A percentile compares a stretch with the other conserved stretches of the same genome.
Conservation (phyloP, 179 eudicot species). For the Beta lomatogona region DNA sequence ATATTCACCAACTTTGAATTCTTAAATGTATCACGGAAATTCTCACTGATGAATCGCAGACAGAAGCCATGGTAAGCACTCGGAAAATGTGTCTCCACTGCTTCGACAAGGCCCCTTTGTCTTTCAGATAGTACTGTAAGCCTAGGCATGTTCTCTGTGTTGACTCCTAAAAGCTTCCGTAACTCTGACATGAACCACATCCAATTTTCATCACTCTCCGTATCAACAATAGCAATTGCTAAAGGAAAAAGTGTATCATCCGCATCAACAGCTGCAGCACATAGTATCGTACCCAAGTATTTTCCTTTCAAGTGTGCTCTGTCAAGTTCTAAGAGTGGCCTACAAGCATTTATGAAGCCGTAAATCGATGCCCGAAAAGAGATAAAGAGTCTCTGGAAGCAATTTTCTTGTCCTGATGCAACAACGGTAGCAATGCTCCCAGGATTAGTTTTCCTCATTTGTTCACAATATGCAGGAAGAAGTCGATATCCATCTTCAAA, state of each 20-base stretch:
- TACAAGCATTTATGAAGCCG: conserved; percentile 83
- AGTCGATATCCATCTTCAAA: conserved; percentile 90
- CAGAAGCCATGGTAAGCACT: conserved; percentile 86
- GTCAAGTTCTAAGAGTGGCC: conserved; percentile 88
- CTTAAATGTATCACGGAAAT: conserved; percentile 81
- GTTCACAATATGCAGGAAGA: conserved; percentile 92
- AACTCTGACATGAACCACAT: conserved; percentile 95
- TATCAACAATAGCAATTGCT: conserved; percentile 83
- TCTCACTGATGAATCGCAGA: conserved; percentile 79
- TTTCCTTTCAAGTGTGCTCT: conserved; percentile 74
- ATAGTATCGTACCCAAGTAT: conserved; percentile 75
- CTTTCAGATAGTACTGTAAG: conserved; percentile 84
- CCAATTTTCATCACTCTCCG: conserved; percentile 87
- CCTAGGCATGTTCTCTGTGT: conserved; percentile 91
- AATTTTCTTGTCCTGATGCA: conserved; percentile 63
- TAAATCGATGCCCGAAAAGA: conserved; percentile 82
- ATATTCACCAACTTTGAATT: conserved; percentile 78
- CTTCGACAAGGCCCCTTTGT: conserved; percentile 72
- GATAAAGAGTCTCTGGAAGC: conserved; percentile 85
- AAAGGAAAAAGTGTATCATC: conserved; percentile 79
- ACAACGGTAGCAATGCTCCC: conserved; percentile 94
- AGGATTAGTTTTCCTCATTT: conserved; percentile 75
- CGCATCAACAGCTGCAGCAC: conserved; percentile 87
- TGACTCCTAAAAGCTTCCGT: conserved; percentile 70
- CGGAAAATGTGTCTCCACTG: conserved; percentile 82